A percentile compares a stretch with the other conserved stretches of the same genome.
Evolutionary conservation across 2,329 filamentous ascomycete species (phyloP).

Genomic region (Penicillium sp.): DNA sequence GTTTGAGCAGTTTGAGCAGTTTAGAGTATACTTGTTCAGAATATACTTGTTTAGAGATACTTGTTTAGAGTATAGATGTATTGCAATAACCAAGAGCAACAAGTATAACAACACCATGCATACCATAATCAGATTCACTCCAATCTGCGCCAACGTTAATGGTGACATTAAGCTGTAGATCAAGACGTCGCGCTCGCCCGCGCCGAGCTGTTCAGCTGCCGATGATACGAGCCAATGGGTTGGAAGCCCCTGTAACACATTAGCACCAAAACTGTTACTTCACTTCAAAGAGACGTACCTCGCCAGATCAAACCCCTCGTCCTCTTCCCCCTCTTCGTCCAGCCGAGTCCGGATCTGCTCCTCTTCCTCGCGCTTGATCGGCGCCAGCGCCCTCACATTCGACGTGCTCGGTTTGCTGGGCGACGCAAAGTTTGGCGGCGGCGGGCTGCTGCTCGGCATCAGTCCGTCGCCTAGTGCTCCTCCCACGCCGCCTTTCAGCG

Average conservation of each 20-base stretch:
- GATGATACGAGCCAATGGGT: conserved; percentile 46
- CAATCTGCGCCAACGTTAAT: too few relatives aligned
- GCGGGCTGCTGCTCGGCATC: conserved; percentile 47
- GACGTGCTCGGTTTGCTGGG: conserved; percentile 42
- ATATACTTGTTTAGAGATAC: too few relatives aligned
- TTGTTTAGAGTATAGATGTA: too few relatives aligned
- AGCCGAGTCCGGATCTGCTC: conserved; percentile 16
- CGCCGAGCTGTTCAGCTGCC: conserved; percentile 38
- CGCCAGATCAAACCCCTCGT: conserved; percentile 45
- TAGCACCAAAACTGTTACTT: too few relatives aligned
- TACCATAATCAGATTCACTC: too few relatives aligned
- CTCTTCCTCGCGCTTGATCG: conserved; percentile 30
- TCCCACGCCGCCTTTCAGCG: conserved; percentile 38
- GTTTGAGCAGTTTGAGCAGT: too few relatives aligned
- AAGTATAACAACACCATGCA: too few relatives aligned
- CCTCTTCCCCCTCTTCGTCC: conserved; percentile 39
- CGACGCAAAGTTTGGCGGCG: conserved; percentile 42
- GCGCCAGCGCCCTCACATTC: conserved; percentile 26
- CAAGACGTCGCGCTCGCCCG: conserved; percentile 29
- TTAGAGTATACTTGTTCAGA: too few relatives aligned
- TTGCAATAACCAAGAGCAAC: too few relatives aligned
- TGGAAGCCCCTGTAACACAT: conserved; percentile 39
- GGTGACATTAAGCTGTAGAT: too few relatives aligned
- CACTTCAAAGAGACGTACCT: conserved; percentile 30
- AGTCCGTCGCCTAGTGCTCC: conserved; percentile 31